Conservation (phyloP, 495 filamentous ascomycete genomes). For the Symbiotaphrina buchneri region DNA sequence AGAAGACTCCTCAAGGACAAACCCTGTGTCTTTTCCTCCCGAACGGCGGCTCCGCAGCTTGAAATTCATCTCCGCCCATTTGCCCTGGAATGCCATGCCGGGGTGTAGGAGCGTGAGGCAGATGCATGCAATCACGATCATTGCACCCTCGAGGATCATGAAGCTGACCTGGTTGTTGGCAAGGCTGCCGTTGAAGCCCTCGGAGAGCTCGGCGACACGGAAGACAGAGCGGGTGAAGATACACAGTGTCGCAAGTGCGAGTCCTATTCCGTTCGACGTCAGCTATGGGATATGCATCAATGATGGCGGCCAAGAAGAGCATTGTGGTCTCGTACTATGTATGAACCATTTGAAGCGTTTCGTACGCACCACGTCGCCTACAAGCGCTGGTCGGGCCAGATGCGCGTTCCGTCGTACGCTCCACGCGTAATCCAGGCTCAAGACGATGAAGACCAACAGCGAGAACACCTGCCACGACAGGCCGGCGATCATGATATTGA, state of each 20-base stretch:
- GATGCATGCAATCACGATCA: conserved; percentile 36
- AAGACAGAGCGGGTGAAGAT: conserved; percentile 41
- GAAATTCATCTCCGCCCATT: background rate
- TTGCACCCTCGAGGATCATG: conserved; percentile 48
- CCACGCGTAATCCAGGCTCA: conserved; percentile 25
- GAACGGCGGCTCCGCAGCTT: background rate
- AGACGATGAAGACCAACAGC: conserved; percentile 24
- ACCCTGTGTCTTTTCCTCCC: too few relatives aligned
- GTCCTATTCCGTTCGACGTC: conserved; percentile 8
- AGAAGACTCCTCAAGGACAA: too few relatives aligned
- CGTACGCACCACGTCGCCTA: conserved; percentile 9
- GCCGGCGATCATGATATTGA: conserved; percentile 44
- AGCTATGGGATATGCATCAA: background rate
- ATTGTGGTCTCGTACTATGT: background rate
- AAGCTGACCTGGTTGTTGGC: conserved; percentile 36
- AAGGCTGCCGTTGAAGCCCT: conserved; percentile 34
- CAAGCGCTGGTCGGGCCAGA: conserved; percentile 5
- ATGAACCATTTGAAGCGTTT: conserved; percentile 17
- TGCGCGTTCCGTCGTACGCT: conserved; percentile 12
- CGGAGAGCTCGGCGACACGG: conserved; percentile 38
- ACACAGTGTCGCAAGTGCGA: conserved; percentile 25
- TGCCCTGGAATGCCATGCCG: conserved; percentile 15
- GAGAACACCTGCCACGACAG: conserved; percentile 31
- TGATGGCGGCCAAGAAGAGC: conserved; percentile 3
- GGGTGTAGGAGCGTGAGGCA: conserved; percentile 37